Base-by-base conservation (phyloP, 805 yeast species). In the Kodamaea leandrae region DNA sequence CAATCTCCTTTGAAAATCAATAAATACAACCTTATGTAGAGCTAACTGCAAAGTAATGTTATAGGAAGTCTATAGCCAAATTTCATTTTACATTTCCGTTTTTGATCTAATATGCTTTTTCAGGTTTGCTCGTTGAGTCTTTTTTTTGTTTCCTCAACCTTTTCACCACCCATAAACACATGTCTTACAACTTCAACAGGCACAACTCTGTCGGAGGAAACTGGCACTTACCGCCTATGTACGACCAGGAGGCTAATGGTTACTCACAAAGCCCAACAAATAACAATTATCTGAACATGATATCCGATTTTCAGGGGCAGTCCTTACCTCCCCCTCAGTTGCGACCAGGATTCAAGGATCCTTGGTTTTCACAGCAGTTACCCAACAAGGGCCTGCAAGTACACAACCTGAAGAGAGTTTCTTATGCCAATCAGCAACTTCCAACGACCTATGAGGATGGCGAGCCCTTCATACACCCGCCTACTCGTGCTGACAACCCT, bases 391-490 rank as follows among this genome's bases (percentile, higher is more conserved):
- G 53, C 26, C 46, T 39, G 23, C 46, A 44, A 14, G 63, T 55
- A 33, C 68, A 61, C 39, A 59, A 54, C 20, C 50, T 39, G 29
- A 62, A 58, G 43, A 43, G 68, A 16, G 51, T 58, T 30, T 64
- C 69, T n/a, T 68, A 64, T 43, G 62, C 73, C 9, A 67, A 64
- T 48, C 77, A 72, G 44, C 33, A 30, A 17, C 54, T 76, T 10
- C 77, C 78, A 18, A 68, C 75, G 2, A 76, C 79, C 2, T 76
- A 75, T 52, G 81, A 76, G 50, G 54, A 66, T 43, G 69, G 63
- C 12, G 53, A 52, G 26, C 62, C 65, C 5, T 63, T 50, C 42
- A 54, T 66, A n/a, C 63, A 63, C 32, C 74, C 74, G 8, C 75
- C 75, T 10, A 61, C 72, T 0, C 56, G 75, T 30, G 72, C 67